Percentiles rank a stretch among this genome's conserved stretches.
phyloP scores from a whole-genome alignment of 805 yeast genomes.

The Ogataea sp. region DNA sequence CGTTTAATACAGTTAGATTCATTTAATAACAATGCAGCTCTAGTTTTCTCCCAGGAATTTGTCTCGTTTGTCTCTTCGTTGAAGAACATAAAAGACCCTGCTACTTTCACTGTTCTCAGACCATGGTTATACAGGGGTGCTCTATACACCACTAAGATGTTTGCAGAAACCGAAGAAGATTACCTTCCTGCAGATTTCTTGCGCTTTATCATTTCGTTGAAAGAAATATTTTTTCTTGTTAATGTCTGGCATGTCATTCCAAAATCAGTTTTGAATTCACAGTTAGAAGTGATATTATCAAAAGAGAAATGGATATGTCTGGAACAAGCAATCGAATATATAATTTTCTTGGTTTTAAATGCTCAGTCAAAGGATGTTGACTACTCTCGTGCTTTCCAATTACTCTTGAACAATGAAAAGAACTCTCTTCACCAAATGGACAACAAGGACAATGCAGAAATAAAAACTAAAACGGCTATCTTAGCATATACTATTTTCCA shows the following conservation, averaged over 20 bases:
- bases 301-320: slow-evolving; percentile 36
- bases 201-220: slow-evolving; percentile 24
- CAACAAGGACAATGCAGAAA: slow-evolving; percentile 10
- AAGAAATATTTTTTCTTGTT: slow-evolving; percentile 19
- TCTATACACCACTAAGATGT: slow-evolving; percentile 53
- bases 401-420: slow-evolving; percentile 46
- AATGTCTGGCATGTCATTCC: slow-evolving; percentile 36
- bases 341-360: slow-evolving; percentile 28
- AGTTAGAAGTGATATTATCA: slow-evolving; percentile 52
- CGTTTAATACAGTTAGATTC: slow-evolving; percentile 13
- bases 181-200: slow-evolving; percentile 20
- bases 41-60: slow-evolving; percentile 20
- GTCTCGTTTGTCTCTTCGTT: slow-evolving; percentile 6
- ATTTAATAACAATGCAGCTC: slow-evolving; percentile 25
- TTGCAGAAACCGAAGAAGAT: slow-evolving; percentile 39
- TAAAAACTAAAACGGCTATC: slow-evolving; percentile 36
- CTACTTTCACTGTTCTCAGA: slow-evolving; percentile 17
- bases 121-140: slow-evolving; percentile 53
- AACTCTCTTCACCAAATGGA: slow-evolving; percentile 27
- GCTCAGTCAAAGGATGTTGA: slow-evolving; percentile 30
- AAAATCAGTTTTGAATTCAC: slow-evolving; percentile 44
- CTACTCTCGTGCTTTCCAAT: slow-evolving; percentile 49
- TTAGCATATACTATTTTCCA: slow-evolving; percentile 42
- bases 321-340: slow-evolving; percentile 36
- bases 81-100: slow-evolving; percentile 9